Conservation (phyloP, 306 rosid genomes). For the Parietaria judaica region DNA sequence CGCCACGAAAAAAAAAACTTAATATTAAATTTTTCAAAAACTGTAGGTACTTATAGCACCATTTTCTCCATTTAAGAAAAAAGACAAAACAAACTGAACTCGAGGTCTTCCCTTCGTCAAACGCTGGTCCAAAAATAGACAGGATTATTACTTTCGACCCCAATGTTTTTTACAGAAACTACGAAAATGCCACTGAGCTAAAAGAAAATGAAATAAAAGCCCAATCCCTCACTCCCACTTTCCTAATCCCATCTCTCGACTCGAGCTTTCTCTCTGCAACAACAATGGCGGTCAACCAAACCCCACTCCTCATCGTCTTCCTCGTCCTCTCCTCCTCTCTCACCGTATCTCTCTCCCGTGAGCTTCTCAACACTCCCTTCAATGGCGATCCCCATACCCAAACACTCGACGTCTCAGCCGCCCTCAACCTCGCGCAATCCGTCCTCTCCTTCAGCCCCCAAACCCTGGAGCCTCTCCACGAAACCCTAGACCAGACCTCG, state of each 20-base stretch:
- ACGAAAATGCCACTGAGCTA: not conserved
- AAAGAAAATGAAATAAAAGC: conserved; percentile 12
- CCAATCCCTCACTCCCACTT: conserved; percentile 9
- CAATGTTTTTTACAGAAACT: not conserved
- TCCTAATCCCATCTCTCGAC: not conserved
- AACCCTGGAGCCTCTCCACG: conserved; percentile 43
- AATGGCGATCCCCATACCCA: not conserved
- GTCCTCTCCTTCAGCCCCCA: conserved; percentile 39
- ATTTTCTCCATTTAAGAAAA: too few relatives aligned
- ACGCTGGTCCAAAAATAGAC: not conserved
- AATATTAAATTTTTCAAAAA: too few relatives aligned
- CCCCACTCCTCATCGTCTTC: conserved; percentile 6
- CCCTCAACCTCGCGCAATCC: conserved; percentile 47
- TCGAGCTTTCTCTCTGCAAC: conserved; percentile 8
- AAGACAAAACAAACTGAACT: too few relatives aligned
- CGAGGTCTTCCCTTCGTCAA: not conserved
- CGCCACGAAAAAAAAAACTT: too few relatives aligned
- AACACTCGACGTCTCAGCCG: conserved; percentile 38
- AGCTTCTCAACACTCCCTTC: not conserved
- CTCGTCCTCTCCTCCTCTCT: conserved; percentile 16
- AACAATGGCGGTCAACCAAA: conserved; percentile 30
- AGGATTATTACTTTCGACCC: not conserved
- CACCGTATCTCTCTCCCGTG: conserved; percentile 23
- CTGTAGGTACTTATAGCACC: too few relatives aligned
- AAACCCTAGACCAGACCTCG: conserved; percentile 20